These are phyloP conservation scores for Fusarium nodosum DNA, from an alignment of 2,329 filamentous ascomycete species.

Conservation along the genomic window DNA sequence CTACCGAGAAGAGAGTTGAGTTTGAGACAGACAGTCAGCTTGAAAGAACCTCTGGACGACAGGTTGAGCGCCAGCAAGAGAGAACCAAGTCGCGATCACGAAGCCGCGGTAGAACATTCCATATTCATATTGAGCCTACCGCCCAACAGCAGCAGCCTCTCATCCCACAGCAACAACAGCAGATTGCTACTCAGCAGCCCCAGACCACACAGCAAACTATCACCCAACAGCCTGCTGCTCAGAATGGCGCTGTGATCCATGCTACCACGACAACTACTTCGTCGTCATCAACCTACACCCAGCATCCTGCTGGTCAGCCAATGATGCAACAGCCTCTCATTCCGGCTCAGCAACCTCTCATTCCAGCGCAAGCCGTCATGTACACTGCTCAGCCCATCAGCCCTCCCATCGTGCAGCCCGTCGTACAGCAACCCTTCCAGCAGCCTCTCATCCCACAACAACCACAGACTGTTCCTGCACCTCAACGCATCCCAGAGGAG, in stretches of 20 bases:
- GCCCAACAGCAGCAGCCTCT: conserved; percentile 22
- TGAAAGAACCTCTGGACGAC: conserved; percentile 28
- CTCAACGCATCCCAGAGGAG: conserved; percentile 33
- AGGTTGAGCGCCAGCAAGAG: conserved; percentile 38
- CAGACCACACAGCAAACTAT: conserved; percentile 29
- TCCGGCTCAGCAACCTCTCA: conserved; percentile 29
- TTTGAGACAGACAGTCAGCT: conserved; percentile 38
- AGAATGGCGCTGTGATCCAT: conserved; percentile 31
- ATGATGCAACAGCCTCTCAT: conserved; percentile 37
- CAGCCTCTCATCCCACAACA: conserved; percentile 34
- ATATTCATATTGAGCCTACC: conserved; percentile 49
- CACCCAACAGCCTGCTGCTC: conserved; percentile 22
- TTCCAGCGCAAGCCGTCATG: conserved; percentile 28
- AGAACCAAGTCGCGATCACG: conserved; percentile 43
- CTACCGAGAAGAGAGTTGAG: conserved; percentile 33
- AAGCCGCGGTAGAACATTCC: conserved; percentile 49
- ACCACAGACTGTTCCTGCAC: conserved; percentile 22
- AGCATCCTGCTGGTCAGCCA: conserved; percentile 39
- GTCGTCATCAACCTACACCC: conserved; percentile 26
- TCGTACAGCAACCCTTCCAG: conserved; percentile 36
- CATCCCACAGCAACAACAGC: conserved; percentile 26
- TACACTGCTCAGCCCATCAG: conserved; percentile 34
- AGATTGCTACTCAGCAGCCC: conserved; percentile 9
- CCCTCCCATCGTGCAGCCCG: conserved; percentile 24
- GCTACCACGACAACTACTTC: conserved; percentile 30